These are phyloP conservation scores for Albizia julibrissin DNA, from an alignment of 306 rosid genomes.

Conservation along the genomic window DNA sequence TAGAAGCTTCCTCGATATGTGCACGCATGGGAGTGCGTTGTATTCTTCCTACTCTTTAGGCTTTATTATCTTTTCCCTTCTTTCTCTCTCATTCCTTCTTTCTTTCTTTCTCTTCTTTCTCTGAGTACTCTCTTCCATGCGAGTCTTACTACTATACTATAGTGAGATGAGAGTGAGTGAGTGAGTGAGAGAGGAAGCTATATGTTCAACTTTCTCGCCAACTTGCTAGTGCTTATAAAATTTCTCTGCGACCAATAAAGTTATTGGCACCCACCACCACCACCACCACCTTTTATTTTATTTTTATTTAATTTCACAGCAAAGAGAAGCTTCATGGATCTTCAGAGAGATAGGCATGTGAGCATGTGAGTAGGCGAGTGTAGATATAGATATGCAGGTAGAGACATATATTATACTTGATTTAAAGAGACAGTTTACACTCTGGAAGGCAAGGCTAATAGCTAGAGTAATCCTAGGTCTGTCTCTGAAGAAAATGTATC, in stretches of 20 bases:
- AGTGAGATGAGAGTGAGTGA: conserved; percentile 32
- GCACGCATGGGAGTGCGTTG: conserved; percentile 97
- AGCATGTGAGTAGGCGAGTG: conserved; percentile 30
- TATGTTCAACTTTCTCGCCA: conserved; percentile 55
- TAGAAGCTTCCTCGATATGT: conserved; percentile 98
- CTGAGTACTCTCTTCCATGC: conserved; percentile 35
- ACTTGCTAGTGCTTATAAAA: conserved; percentile 63
- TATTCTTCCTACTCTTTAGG: conserved; percentile 94
- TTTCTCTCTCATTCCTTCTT: conserved; percentile 20
- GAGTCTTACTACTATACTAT: conserved; percentile 11
- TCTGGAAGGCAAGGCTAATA: conserved; percentile 39
- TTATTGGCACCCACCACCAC: conserved; percentile 40
- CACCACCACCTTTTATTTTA: not conserved
- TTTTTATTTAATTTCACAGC: conserved; percentile 14
- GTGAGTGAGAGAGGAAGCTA: conserved; percentile 32
- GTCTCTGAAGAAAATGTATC: conserved; percentile 29
- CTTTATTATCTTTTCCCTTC: conserved; percentile 63
- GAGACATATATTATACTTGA: conserved; percentile 1
- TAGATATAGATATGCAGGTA: not conserved
- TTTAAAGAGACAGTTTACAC: conserved; percentile 32
- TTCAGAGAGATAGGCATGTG: conserved; percentile 31
- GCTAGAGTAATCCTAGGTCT: conserved; percentile 26
- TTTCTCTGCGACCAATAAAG: conserved; percentile 97
- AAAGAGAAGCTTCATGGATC: conserved; percentile 48
- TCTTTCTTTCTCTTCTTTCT: conserved; percentile 22